phyloP scores from a whole-genome alignment of 2,329 filamentous ascomycete genomes.

The Cladosporium sphaerospermum region DNA sequence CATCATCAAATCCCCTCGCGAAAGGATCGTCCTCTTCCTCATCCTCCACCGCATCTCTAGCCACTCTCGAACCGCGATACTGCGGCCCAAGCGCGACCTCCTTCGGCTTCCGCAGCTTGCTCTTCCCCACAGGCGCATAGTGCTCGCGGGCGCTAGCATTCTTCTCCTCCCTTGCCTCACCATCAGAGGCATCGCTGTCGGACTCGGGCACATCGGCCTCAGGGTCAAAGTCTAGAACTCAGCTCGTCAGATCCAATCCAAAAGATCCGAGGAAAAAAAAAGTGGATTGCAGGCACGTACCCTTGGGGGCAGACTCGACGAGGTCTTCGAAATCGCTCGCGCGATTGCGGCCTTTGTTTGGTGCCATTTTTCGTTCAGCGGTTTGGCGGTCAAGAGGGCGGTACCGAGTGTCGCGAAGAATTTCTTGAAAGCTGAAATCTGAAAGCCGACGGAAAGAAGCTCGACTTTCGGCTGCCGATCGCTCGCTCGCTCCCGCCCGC shows the following conservation, averaged over 20 bases:
- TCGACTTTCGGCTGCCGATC: neutral
- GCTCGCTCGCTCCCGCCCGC: too few species aligned
- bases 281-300: constrained; percentile 14
- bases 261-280: too few species aligned
- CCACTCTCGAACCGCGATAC: constrained; percentile 73
- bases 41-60: constrained; percentile 58
- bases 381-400: neutral
- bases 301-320: constrained; percentile 23
- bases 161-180: constrained; percentile 28
- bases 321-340: constrained; percentile 26
- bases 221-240: constrained; percentile 67
- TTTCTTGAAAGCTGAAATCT: neutral
- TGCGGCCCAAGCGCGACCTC: constrained; percentile 64
- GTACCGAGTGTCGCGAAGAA: constrained; percentile 3
- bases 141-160: constrained; percentile 69
- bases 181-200: constrained; percentile 50
- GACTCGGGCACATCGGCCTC: constrained; percentile 50
- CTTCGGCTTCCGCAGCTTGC: constrained; percentile 71
- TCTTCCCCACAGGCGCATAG: constrained; percentile 77
- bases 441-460: neutral
- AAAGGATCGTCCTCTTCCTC: constrained; percentile 48
- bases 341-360: constrained; percentile 23
- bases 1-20: constrained; percentile 38
- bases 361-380: constrained; percentile 19
- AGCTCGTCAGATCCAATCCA: neutral